Base-by-base conservation (phyloP, 2,329 filamentous ascomycete genomes). In the Trichoderma sp. region DNA sequence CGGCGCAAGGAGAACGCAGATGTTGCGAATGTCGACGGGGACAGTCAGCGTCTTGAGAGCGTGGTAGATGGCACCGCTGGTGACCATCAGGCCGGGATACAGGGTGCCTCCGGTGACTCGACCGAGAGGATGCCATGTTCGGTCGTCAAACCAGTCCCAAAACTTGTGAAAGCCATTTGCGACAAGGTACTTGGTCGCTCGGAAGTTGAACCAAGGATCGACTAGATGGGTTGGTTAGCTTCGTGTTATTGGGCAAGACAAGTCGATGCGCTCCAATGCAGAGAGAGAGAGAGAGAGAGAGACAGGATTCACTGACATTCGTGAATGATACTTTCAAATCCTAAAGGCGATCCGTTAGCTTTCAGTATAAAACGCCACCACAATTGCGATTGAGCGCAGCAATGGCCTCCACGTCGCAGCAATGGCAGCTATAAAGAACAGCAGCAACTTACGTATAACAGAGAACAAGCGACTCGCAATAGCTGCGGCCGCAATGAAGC, bases 121-220 rank as follows among this genome's bases (percentile, higher is more conserved):
- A 76, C 96, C 96, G 71, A 99, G 91, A 75, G 96, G 96, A 82
- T 99, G 95, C 96, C 96, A 99, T 89, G 96, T 99, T 84, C 96
- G 90, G 85, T 99, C 96, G 82, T 99, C 96, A 78, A 99, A 99
- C 96, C 96, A 99, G 81, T 99, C 95, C 96, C 96, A 99, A 80
- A 99, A 99, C 81, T 92, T 94, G 82, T 97, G 96, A 84, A 99
- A 98, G 76, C 96, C 96, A 89, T 99, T 89, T 78, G 95, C 89
- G 68, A 99, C 93, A 68, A 99, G 88, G 78, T 99, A 98, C 83
- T 98, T 98, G 68, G 96, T 98, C 74, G 96, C 96, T 81, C 96
- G 88, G 83, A 99, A 99, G 83, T 99, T 99, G 85, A 99, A 99
- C 96, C 96, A 99, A 43, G 96, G 96, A 83, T 99, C 96, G 83